Evolutionary conservation across 1,284 basidiomycete species (phyloP).

Genomic region (Porodaedalea pini): DNA sequence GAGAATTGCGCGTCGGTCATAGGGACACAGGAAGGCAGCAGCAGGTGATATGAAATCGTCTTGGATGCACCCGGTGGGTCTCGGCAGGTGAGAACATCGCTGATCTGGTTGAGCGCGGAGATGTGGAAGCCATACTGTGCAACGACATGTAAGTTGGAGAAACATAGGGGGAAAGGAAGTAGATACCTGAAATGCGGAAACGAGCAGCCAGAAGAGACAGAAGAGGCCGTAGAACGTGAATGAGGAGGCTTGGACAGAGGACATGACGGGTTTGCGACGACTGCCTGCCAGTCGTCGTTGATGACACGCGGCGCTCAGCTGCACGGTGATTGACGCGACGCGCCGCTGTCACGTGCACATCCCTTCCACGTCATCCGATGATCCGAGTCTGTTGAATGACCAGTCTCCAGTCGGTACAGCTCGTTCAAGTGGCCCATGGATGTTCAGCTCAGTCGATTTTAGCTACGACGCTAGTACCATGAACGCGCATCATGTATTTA

Average conservation of each 20-base stretch:
- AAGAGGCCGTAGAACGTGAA: constrained; percentile 62
- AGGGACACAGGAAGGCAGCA: constrained; percentile 66
- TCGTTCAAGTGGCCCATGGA: too few relatives aligned
- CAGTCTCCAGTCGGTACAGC: too few relatives aligned
- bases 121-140: constrained; percentile 79
- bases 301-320: not conserved
- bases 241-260: constrained; percentile 9
- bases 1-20: constrained; percentile 78
- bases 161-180: constrained; percentile 11
- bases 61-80: constrained; percentile 25
- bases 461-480: too few relatives aligned
- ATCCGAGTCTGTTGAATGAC: too few relatives aligned
- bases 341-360: not conserved
- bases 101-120: constrained; percentile 84
- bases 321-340: constrained; percentile 2
- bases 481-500: too few relatives aligned
- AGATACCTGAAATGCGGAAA: constrained; percentile 59
- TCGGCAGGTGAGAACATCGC: constrained; percentile 70
- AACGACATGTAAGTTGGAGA: not conserved
- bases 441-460: too few relatives aligned
- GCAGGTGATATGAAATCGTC: constrained; percentile 24
- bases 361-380: too few relatives aligned
- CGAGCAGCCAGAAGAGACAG: constrained; percentile 60
- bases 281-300: not conserved
- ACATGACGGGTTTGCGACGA: not conserved